Conservation (phyloP, 805 yeast genomes). For the Saturnispora diversa region DNA sequence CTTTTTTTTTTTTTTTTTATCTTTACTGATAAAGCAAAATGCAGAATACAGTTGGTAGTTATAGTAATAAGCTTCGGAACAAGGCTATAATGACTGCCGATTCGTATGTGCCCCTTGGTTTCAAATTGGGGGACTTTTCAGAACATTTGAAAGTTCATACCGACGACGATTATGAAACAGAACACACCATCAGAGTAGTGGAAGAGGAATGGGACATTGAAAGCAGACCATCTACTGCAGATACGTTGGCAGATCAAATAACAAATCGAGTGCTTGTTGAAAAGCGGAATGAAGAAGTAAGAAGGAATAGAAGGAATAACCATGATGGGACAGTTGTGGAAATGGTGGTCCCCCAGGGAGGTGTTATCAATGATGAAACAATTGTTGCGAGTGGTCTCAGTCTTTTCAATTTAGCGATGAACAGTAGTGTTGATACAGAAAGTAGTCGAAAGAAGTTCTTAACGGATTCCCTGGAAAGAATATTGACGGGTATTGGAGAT, state of each 20-base stretch:
- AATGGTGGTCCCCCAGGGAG: slow-evolving; percentile 8
- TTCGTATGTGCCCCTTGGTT: slow-evolving; percentile 14
- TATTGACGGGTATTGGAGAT: slow-evolving; percentile 16
- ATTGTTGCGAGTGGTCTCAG: slow-evolving; percentile 15
- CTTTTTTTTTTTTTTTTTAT: too few species aligned
- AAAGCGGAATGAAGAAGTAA: slow-evolving; percentile 7
- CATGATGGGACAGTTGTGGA: slow-evolving; percentile 7
- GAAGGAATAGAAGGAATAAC: background rate
- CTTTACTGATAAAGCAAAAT: background rate
- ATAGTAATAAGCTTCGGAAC: slow-evolving; percentile 9
- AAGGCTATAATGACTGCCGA: slow-evolving; percentile 12
- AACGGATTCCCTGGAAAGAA: slow-evolving; percentile 14
- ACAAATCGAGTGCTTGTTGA: slow-evolving; percentile 7
- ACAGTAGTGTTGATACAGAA: slow-evolving; percentile 13
- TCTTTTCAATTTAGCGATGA: slow-evolving; percentile 17
- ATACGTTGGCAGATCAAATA: slow-evolving; percentile 5
- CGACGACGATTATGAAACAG: slow-evolving; percentile 1
- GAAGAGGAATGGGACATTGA: slow-evolving; percentile 1
- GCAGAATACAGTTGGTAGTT: slow-evolving; percentile 3
- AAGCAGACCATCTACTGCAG: slow-evolving; percentile 7
- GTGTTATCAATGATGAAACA: slow-evolving; percentile 1
- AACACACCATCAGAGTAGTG: slow-evolving; percentile 7
- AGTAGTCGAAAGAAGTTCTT: slow-evolving; percentile 12
- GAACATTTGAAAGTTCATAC: slow-evolving; percentile 4
- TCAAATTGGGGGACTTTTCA: slow-evolving; percentile 15